Conservation (phyloP, 495 filamentous ascomycete genomes). For the Penicillium crystallinum region DNA sequence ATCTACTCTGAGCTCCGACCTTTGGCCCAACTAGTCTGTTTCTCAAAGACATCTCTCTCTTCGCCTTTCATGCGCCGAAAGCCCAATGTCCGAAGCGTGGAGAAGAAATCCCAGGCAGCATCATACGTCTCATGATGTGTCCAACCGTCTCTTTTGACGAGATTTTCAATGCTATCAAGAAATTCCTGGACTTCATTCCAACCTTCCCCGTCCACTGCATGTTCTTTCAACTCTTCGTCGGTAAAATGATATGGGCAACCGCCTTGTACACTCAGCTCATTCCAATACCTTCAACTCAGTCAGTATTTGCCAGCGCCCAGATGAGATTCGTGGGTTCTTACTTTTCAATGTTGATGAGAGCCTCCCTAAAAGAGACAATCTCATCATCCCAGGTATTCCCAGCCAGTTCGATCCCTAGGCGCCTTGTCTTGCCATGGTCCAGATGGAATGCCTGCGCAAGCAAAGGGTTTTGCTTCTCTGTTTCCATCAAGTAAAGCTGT, state of each 20-base stretch:
- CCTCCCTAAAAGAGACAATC: conserved; percentile 29
- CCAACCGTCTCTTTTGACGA: conserved; percentile 37
- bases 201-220: conserved; percentile 26
- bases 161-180: conserved; percentile 24
- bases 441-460: conserved; percentile 21
- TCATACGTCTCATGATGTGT: conserved; percentile 27
- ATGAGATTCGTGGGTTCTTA: too few relatives aligned
- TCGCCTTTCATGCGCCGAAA: conserved; percentile 16
- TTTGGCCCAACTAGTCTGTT: conserved; percentile 17
- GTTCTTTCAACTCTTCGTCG: conserved; percentile 22
- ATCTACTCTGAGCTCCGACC: too few relatives aligned
- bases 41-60: conserved; percentile 17
- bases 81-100: conserved; percentile 15
- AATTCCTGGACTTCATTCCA: conserved; percentile 37
- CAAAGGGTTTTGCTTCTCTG: conserved; percentile 12
- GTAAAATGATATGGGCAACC: conserved; percentile 31
- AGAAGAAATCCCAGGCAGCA: conserved; percentile 21
- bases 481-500: conserved; percentile 26
- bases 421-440: conserved; percentile 26
- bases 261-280: conserved; percentile 17
- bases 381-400: conserved; percentile 34
- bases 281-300: conserved; percentile 21
- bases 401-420: conserved; percentile 22
- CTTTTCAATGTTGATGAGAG: conserved; percentile 24
- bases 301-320: too few relatives aligned